Percentiles rank a stretch among this genome's conserved stretches.
Evolutionary conservation across 2,329 filamentous ascomycete genomes (phyloP).

Genomic region (Cladorrhinum sp.): DNA sequence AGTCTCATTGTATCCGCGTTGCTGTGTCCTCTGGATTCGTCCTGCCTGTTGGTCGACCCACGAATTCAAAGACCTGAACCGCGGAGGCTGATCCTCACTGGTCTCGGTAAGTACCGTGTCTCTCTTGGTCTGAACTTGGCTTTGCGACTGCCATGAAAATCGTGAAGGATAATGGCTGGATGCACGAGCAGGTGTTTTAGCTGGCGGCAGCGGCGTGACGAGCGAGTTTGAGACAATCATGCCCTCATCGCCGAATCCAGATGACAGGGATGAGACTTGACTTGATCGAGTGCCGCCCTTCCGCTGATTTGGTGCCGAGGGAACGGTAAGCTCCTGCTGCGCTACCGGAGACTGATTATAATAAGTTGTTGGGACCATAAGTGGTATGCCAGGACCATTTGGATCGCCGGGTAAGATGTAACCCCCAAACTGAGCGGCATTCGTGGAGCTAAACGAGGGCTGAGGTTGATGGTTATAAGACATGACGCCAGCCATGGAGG

Average conservation of each 20-base stretch:
- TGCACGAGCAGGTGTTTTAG: slow-evolving; percentile 16
- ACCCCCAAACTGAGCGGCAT: slow-evolving; percentile 28
- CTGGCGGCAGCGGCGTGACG: slow-evolving; percentile 27
- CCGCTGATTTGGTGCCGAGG: slow-evolving; percentile 35
- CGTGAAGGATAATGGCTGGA: slow-evolving; percentile 23
- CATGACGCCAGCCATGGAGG: neutral
- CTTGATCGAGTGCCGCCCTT: slow-evolving; percentile 43
- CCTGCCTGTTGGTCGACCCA: slow-evolving; percentile 65
- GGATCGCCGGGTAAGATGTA: slow-evolving; percentile 19
- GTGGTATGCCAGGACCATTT: slow-evolving; percentile 34
- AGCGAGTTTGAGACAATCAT: slow-evolving; percentile 43
- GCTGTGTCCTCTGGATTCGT: slow-evolving; percentile 48
- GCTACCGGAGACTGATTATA: slow-evolving; percentile 40
- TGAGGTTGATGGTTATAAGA: slow-evolving; percentile 26
- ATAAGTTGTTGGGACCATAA: slow-evolving; percentile 35
- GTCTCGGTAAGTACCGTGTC: slow-evolving; percentile 53
- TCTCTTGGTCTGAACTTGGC: slow-evolving; percentile 30
- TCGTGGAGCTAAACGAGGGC: slow-evolving; percentile 30
- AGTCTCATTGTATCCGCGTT: slow-evolving; percentile 34
- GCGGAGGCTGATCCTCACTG: slow-evolving; percentile 52
- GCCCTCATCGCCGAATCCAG: slow-evolving; percentile 62
- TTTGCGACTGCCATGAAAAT: slow-evolving; percentile 38
- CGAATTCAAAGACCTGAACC: slow-evolving; percentile 57
- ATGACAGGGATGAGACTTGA: slow-evolving; percentile 59
- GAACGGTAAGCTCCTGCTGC: slow-evolving; percentile 37